Base-by-base conservation (phyloP, 2,329 filamentous ascomycete species). In the Sporothrix dimorphospora region DNA sequence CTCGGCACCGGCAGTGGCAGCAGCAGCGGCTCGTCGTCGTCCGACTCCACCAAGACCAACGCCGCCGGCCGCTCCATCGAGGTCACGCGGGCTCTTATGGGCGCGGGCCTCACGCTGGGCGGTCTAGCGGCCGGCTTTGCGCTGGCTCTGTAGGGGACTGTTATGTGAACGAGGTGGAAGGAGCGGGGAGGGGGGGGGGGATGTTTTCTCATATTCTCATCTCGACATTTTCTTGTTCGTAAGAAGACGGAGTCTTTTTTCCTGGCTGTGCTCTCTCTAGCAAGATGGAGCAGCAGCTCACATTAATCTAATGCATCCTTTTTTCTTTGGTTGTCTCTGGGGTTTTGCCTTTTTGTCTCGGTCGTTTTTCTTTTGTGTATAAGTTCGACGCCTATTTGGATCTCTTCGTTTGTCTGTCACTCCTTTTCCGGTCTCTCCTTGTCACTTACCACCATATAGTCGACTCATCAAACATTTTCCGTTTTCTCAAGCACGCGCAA, bases 81-180 rank as follows among this genome's bases (percentile, higher is more conserved):
- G 71, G 80, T 77, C n/a, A 75, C 75, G 1, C 73, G 74, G 14
- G 73, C 74, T 2, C 75, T 77, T 14, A 75, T 78, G 19, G 73
- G 79, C 12, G 72, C 68, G 4, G 71, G 78, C 3, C 73, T 78
- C 8, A 72, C 72, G 2, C 69, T 75, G 16, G 72, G 68, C 66
- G 73, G 78, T 30, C 55, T 80, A 21, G 77, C 78, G 42, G 77
- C 76, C 24, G 78, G 77, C n/a, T 76, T 79, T 55, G 77, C 77
- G 24, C 42, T 79, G 72, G 76, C 88, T 73, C 80, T 89, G 72
- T 89, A 80, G 81, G 72, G 45, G 45, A 19, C 7, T 42, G 40
- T 42, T 42, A 9, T 42, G 40, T 42, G 40, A 42, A 11, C 7
- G 30, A 14, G 34, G 21, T 16, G 38, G 45, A 53, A 4, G 27